phyloP scores from a whole-genome alignment of 2,329 filamentous ascomycete genomes.

The Fusarium sp. region DNA sequence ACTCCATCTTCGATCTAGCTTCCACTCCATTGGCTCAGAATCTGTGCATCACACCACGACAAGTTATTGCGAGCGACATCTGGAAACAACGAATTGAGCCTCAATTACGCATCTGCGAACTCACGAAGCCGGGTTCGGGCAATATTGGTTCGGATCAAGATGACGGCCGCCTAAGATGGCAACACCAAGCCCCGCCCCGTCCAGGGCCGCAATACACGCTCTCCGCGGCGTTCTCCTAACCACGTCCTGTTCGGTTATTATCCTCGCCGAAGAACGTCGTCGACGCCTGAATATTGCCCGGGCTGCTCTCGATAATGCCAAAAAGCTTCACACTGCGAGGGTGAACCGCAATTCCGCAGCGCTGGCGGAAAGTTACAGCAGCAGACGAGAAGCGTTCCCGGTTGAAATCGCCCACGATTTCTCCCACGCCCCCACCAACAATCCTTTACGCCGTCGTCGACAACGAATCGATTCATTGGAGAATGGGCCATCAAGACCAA shows the following conservation, averaged over 20 bases:
- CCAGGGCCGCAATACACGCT: constrained; percentile 67
- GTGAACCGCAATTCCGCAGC: constrained; percentile 50
- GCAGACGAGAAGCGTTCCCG: constrained; percentile 43
- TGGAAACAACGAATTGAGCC: constrained; percentile 43
- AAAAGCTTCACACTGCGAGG: constrained; percentile 61
- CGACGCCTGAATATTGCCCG: constrained; percentile 66
- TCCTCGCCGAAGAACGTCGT: constrained; percentile 69
- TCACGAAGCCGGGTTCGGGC: constrained; percentile 9
- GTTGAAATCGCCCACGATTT: constrained; percentile 48
- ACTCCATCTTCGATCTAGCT: constrained; percentile 13
- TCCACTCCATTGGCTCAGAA: constrained; percentile 21
- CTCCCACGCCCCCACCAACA: constrained; percentile 39
- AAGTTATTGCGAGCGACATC: constrained; percentile 41
- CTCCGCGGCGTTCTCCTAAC: constrained; percentile 68
- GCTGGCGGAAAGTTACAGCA: constrained; percentile 45
- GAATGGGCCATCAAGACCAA: constrained; percentile 1
- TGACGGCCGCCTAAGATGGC: constrained; percentile 58
- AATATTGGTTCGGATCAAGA: constrained; percentile 28
- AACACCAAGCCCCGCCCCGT: constrained; percentile 63
- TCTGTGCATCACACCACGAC: constrained; percentile 44
- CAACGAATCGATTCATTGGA: constrained; percentile 33
- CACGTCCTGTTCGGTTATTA: constrained; percentile 68
- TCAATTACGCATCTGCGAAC: constrained; percentile 7
- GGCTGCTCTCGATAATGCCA: constrained; percentile 65
- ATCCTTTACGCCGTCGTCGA: constrained; percentile 49